phyloP scores from a whole-genome alignment of 768 basidiomycete species.

The Serendipita indica region DNA sequence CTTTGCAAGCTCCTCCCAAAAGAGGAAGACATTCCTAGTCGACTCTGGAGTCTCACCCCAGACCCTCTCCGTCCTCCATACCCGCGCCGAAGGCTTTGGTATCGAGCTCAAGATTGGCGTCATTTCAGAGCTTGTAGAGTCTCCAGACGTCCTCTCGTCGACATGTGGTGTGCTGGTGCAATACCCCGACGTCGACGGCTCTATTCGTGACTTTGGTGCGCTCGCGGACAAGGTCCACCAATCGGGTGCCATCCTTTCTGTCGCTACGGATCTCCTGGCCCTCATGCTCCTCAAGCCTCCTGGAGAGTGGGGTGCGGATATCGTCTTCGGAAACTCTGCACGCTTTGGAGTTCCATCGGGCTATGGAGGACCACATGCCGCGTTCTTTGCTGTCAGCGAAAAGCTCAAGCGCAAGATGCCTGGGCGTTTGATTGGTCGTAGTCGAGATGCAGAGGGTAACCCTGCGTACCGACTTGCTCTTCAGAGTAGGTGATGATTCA shows the following conservation, averaged over 20 bases:
- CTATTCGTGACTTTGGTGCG: constrained; percentile 53
- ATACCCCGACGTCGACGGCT: constrained; percentile 85
- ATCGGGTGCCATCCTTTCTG: constrained; percentile 64
- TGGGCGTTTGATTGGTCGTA: constrained; percentile 86
- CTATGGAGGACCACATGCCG: constrained; percentile 96
- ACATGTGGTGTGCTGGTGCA: constrained; percentile 76
- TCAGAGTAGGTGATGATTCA: constrained; percentile 52
- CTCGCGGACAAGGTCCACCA: constrained; percentile 58
- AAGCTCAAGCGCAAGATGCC: constrained; percentile 95
- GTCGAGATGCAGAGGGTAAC: constrained; percentile 69
- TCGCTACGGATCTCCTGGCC: constrained; percentile 84
- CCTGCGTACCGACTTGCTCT: constrained; percentile 85
- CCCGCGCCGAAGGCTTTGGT: constrained; percentile 86
- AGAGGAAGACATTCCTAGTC: constrained; percentile 72
- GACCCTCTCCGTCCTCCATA: constrained; percentile 76
- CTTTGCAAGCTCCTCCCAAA: constrained; percentile 47
- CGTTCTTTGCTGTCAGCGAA: constrained; percentile 91
- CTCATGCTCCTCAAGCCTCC: constrained; percentile 87
- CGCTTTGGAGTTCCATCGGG: constrained; percentile 94
- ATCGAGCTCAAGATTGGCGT: constrained; percentile 67
- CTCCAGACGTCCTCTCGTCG: constrained; percentile 36
- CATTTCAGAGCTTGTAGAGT: constrained; percentile 33
- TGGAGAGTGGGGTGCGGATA: constrained; percentile 97
- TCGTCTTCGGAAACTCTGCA: constrained; percentile 88
- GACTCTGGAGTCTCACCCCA: constrained; percentile 75